phyloP scores from a whole-genome alignment of 441 rosid species.

The Pelargonium myrrhifolium region DNA sequence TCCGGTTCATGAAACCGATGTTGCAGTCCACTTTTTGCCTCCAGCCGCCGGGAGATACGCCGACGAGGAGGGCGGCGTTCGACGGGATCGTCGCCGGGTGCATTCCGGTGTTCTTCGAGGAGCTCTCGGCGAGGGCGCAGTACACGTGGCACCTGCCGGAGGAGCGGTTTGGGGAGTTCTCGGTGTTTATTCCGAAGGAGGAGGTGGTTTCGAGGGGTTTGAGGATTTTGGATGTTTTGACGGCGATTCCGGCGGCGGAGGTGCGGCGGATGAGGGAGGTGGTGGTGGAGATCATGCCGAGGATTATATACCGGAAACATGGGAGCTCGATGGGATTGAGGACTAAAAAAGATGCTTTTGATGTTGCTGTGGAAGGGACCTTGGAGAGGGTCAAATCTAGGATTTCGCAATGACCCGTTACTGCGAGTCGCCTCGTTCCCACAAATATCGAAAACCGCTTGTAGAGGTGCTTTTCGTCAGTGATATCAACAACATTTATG shows the following conservation, averaged over 20 bases:
- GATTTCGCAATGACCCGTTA: slow-evolving; percentile 15
- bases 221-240: slow-evolving; percentile 61
- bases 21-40: slow-evolving; percentile 62
- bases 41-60: slow-evolving; percentile 91
- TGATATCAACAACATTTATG: no score
- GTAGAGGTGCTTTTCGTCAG: no score
- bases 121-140: slow-evolving; percentile 57
- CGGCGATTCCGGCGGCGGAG: slow-evolving; percentile 44
- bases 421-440: no score
- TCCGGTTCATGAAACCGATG: slow-evolving; percentile 71
- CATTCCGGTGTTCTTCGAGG: slow-evolving; percentile 88
- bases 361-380: slow-evolving; percentile 67
- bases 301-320: slow-evolving; percentile 64
- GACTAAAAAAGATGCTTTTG: slow-evolving; percentile 70
- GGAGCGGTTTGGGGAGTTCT: slow-evolving; percentile 40
- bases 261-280: slow-evolving; percentile 65
- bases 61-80: slow-evolving; percentile 72
- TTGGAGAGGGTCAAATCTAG: slow-evolving; percentile 48
- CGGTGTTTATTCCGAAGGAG: slow-evolving; percentile 69
- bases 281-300: slow-evolving; percentile 62
- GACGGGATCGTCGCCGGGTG: slow-evolving; percentile 36
- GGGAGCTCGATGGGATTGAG: slow-evolving; percentile 56
- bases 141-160: slow-evolving; percentile 69
- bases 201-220: slow-evolving; percentile 69
- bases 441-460: no score